Conservation (phyloP, 164 flowering plant species). For the grape (Vitis vinifera) region DNA sequence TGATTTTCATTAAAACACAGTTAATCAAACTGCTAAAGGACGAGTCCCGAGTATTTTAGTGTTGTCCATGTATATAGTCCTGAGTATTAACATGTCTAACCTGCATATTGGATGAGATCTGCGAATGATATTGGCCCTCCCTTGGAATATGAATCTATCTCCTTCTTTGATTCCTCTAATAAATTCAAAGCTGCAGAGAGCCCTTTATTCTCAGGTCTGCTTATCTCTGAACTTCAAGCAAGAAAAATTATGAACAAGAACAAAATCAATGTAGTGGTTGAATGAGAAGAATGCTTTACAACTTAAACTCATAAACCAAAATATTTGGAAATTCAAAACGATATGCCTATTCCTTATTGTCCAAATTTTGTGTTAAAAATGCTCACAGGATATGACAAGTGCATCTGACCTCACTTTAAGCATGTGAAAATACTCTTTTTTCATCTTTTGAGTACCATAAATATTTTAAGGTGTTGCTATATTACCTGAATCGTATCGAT, state of each 20-base stretch:
- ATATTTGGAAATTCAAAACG: too few relatives aligned
- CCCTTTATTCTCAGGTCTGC: constrained; percentile 88
- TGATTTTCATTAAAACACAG: too few relatives aligned
- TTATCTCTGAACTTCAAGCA: constrained; percentile 86
- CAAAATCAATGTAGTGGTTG: constrained; percentile 5
- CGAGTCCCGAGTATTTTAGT: too few relatives aligned
- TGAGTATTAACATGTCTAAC: constrained; percentile 26
- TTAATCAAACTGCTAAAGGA: too few relatives aligned
- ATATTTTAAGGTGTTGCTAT: neutral
- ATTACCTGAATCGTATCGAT: constrained; percentile 87
- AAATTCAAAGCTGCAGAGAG: constrained; percentile 73
- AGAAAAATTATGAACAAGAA: constrained; percentile 12
- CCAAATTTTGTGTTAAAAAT: too few relatives aligned
- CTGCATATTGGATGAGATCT: constrained; percentile 90
- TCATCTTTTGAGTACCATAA: neutral
- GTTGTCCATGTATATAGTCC: neutral
- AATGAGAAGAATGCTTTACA: neutral
- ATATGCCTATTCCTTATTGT: too few relatives aligned
- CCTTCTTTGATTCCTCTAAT: constrained; percentile 78
- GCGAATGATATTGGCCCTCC: constrained; percentile 92
- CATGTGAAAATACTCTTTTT: neutral
- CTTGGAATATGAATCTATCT: constrained; percentile 82
- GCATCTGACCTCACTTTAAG: neutral
- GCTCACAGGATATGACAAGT: neutral
- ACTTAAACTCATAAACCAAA: too few relatives aligned